Evolutionary conservation across 208 protist genomes (phyloP), one percentile per base, ranked within the genome.

Genomic region (Leishmania lainsoni): DNA sequence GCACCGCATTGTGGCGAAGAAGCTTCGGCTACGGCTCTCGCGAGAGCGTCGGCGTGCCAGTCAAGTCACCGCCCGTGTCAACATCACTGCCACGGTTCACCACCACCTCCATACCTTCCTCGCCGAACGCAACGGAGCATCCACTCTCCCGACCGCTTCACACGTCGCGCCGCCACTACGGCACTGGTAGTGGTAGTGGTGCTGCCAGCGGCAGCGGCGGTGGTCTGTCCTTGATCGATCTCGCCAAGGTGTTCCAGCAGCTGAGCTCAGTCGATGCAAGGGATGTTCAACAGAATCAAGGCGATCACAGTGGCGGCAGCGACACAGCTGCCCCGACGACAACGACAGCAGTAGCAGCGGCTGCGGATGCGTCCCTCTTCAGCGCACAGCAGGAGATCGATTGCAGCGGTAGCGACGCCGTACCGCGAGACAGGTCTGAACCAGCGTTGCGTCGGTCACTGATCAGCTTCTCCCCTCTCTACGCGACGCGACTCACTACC

Each of bases 191-290:
- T 61, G 20, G 76, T 39, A 39, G 35, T 61, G 51, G 77, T 48
- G 17, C n/a, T 54, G 14, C 14, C 80, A 66, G 14, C 14, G 48
- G 14, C 49, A 63, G 70, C 81, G 42, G 35, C 51, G 65, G 61
- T 42, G 42, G 39, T 5, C 16, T 91, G 1, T 91, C 87, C 6
- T 56, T 93, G 12, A 79, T 70, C 22, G 78, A 91, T 14, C 76
- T 91, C 54, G 90, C 88, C n/a, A 90, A 86, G 52, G 88, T 78
- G 12, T 91, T 93, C 72, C 72, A 83, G 17, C 85, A 90, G 54
- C 73, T 91, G 59, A 80, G 74, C 54, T 54, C 45, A 3, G 52
- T 32, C 49, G 32, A 8, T 0, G 17, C 63, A 58, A 22, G 66
- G 14, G 32, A 32, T 20, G 2, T 1, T 52, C 63, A 17, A 20